Conservation (phyloP, 352 stramenopile genomes). For the Phytophthora ramorum region DNA sequence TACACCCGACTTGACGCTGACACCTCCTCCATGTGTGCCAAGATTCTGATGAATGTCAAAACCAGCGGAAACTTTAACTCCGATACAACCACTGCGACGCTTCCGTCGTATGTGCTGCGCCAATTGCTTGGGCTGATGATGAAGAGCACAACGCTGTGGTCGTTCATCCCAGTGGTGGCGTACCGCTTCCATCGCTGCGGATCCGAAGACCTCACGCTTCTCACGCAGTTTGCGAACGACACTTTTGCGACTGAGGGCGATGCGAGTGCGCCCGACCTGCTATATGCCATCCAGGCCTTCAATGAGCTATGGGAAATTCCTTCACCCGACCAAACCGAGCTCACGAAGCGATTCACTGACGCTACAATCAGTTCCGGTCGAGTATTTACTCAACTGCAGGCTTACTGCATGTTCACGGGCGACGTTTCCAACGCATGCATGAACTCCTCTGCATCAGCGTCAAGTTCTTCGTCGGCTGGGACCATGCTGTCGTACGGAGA, state of each 20-base stretch:
- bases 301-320: slow-evolving; percentile 80
- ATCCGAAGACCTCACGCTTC: slow-evolving; percentile 47
- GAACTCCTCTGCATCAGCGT: slow-evolving; percentile 11
- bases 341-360: slow-evolving; percentile 57
- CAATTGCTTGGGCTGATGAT: slow-evolving; percentile 61
- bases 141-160: slow-evolving; percentile 48
- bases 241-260: slow-evolving; percentile 24
- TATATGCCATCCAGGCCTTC: slow-evolving; percentile 73
- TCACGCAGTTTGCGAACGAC: slow-evolving; percentile 42
- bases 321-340: slow-evolving; percentile 45
- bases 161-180: slow-evolving; percentile 69
- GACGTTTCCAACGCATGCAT: slow-evolving; percentile 46
- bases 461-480: slow-evolving; percentile 4
- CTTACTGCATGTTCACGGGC: slow-evolving; percentile 71
- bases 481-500: slow-evolving; percentile 45
- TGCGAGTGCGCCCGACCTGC: slow-evolving; percentile 37
- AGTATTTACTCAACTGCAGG: slow-evolving; percentile 51
- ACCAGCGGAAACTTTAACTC: slow-evolving; percentile 16
- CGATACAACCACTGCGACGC: slow-evolving; percentile 20
- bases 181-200: slow-evolving; percentile 67
- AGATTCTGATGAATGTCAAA: slow-evolving; percentile 25
- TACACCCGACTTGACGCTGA: slow-evolving; percentile 51
- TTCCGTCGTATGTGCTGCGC: slow-evolving; percentile 51
- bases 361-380: slow-evolving; percentile 52
- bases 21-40: slow-evolving; percentile 31